A percentile compares a stretch with the other conserved stretches of the same genome.
Conservation (phyloP, 495 filamentous ascomycete genomes). For the Cudoniella acicularis region DNA sequence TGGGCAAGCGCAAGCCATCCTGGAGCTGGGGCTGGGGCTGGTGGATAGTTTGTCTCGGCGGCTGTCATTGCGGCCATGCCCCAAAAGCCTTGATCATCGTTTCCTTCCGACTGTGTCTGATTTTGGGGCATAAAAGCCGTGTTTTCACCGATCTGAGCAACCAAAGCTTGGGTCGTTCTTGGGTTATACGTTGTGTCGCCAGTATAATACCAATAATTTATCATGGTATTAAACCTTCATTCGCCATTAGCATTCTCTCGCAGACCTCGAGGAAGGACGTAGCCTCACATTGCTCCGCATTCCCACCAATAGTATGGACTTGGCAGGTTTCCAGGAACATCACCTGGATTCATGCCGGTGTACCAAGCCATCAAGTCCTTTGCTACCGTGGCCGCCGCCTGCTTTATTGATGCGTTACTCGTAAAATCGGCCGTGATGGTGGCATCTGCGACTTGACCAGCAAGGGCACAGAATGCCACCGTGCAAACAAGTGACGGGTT, state of each 20-base stretch:
- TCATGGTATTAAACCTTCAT: slow-evolving; percentile 53
- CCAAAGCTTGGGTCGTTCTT: slow-evolving; percentile 46
- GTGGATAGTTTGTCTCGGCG: slow-evolving; percentile 63
- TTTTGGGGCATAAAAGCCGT: slow-evolving; percentile 60
- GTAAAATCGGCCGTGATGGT: slow-evolving; percentile 33
- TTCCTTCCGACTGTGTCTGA: slow-evolving; percentile 53
- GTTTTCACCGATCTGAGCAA: slow-evolving; percentile 53
- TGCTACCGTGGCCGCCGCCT: slow-evolving; percentile 12
- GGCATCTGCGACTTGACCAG: slow-evolving; percentile 47
- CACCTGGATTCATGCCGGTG: slow-evolving; percentile 67
- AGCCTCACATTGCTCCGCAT: slow-evolving; percentile 67
- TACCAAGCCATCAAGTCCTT: slow-evolving; percentile 45
- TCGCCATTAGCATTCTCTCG: slow-evolving; percentile 38
- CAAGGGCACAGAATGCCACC: slow-evolving; percentile 48
- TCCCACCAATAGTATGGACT: slow-evolving; percentile 84
- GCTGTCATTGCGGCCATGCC: slow-evolving; percentile 64
- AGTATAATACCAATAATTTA: slow-evolving; percentile 69
- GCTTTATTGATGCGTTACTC: slow-evolving; percentile 23
- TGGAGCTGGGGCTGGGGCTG: slow-evolving; percentile 47
- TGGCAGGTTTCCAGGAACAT: slow-evolving; percentile 67
- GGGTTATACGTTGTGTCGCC: slow-evolving; percentile 59
- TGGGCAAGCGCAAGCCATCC: slow-evolving; percentile 70
- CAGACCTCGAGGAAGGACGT: slow-evolving; percentile 23
- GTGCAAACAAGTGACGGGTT: neutral
- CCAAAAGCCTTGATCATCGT: slow-evolving; percentile 76